phyloP scores from a whole-genome alignment of 441 rosid genomes.

The Sinapis alba region DNA sequence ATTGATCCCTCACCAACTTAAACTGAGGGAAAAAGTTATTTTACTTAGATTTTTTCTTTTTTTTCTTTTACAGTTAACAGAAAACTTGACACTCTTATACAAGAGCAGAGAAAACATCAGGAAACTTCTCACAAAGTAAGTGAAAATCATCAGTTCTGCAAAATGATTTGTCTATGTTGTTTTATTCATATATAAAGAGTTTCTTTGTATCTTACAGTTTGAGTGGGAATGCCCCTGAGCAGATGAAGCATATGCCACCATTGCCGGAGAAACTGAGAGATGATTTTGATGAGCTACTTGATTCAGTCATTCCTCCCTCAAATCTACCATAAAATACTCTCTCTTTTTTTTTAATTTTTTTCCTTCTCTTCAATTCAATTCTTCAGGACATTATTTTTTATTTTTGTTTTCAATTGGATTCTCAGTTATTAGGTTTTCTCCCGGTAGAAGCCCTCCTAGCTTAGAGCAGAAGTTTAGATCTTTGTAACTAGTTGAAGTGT shows the following conservation, averaged over 20 bases:
- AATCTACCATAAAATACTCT: conserved; percentile 25
- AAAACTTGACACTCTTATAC: conserved; percentile 51
- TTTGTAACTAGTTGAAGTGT: conserved; percentile 11
- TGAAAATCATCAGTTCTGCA: neutral
- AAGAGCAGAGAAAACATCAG: conserved; percentile 48
- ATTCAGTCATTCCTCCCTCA: conserved; percentile 37
- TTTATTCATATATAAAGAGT: neutral
- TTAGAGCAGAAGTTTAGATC: conserved; percentile 11
- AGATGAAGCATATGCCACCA: conserved; percentile 61
- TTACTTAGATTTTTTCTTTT: neutral
- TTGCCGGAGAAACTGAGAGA: conserved; percentile 48
- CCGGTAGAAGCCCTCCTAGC: neutral
- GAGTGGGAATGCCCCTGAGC: conserved; percentile 44
- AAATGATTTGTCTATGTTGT: neutral
- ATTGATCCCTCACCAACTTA: neutral
- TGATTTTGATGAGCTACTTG: conserved; percentile 33
- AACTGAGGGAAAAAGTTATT: neutral
- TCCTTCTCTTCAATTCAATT: neutral
- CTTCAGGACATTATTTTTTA: neutral
- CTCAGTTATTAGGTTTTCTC: neutral
- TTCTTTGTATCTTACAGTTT: conserved; percentile 39
- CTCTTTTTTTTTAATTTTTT: too few relatives aligned
- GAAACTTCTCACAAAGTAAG: conserved; percentile 53
- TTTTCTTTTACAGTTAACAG: conserved; percentile 44
- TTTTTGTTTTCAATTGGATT: neutral